Percentiles rank a stretch among this genome's conserved stretches.
Conservation (phyloP, 1,139 yeast genomes). For the Blastobotrys apis region DNA sequence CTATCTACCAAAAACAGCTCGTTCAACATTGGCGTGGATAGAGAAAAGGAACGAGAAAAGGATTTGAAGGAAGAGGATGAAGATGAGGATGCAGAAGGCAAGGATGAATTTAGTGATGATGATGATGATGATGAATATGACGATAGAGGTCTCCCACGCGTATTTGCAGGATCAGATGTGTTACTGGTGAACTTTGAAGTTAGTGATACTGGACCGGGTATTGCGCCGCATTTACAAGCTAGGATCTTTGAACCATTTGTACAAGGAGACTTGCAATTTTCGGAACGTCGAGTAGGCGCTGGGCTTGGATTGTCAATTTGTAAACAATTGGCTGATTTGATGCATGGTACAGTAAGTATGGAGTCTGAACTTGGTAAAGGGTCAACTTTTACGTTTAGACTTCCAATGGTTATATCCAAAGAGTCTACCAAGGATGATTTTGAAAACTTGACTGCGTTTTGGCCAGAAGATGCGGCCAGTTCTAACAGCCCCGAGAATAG, state of each 20-base stretch:
- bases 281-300: constrained; percentile 88
- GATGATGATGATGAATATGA: constrained; percentile 1
- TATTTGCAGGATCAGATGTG: constrained; percentile 14
- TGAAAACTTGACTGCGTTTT: constrained; percentile 8
- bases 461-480: too few species aligned
- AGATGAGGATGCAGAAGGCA: background rate
- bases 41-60: background rate
- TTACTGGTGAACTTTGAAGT: constrained; percentile 39
- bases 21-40: background rate
- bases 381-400: constrained; percentile 72
- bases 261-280: constrained; percentile 87
- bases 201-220: constrained; percentile 87
- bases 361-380: constrained; percentile 69
- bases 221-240: constrained; percentile 72
- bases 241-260: constrained; percentile 90
- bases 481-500: too few species aligned
- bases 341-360: constrained; percentile 74
- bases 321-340: constrained; percentile 78
- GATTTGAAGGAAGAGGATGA: background rate
- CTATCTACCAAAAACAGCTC: constrained; percentile 8
- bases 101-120: background rate
- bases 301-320: constrained; percentile 90
- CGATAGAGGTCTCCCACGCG: background rate
- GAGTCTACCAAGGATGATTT: constrained; percentile 18
- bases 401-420: constrained; percentile 52